Conservation (phyloP, 1,284 basidiomycete genomes). For the Heliocybe sulcata region DNA sequence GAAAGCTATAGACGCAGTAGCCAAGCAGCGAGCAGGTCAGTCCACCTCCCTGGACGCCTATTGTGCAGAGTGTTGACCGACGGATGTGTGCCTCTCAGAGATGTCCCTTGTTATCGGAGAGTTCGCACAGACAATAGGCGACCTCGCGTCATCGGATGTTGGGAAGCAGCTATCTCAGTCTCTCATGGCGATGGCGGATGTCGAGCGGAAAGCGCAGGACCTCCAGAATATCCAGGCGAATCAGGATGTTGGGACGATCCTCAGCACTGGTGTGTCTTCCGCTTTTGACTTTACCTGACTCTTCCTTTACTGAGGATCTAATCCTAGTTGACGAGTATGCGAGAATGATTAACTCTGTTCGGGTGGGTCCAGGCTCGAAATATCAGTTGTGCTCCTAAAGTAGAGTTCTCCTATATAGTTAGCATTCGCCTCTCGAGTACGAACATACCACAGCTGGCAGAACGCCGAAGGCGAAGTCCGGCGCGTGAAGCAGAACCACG, state of each 20-base stretch:
- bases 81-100: conserved; percentile 34
- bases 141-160: conserved; percentile 70
- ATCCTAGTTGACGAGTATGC: conserved; percentile 82
- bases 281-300: background rate
- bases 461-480: conserved; percentile 69
- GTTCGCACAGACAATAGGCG: conserved; percentile 60
- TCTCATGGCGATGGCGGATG: conserved; percentile 62
- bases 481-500: conserved; percentile 69
- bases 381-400: conserved; percentile 2
- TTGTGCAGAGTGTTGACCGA: background rate
- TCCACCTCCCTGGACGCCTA: conserved; percentile 5
- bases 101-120: conserved; percentile 62
- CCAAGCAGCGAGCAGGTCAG: conserved; percentile 72
- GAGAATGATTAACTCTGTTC: conserved; percentile 83
- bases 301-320: conserved; percentile 1
- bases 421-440: conserved; percentile 82
- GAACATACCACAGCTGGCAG: conserved; percentile 79
- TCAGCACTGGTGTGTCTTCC: conserved; percentile 55
- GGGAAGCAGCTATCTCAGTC: conserved; percentile 59
- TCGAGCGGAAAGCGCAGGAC: conserved; percentile 67
- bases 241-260: conserved; percentile 70
- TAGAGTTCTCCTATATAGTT: conserved; percentile 39
- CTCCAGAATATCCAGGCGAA: conserved; percentile 67
- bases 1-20: conserved; percentile 77
- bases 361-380: conserved; percentile 50